Conservation (phyloP, 2,329 filamentous ascomycete species). For the Diplocarpon rosae region DNA sequence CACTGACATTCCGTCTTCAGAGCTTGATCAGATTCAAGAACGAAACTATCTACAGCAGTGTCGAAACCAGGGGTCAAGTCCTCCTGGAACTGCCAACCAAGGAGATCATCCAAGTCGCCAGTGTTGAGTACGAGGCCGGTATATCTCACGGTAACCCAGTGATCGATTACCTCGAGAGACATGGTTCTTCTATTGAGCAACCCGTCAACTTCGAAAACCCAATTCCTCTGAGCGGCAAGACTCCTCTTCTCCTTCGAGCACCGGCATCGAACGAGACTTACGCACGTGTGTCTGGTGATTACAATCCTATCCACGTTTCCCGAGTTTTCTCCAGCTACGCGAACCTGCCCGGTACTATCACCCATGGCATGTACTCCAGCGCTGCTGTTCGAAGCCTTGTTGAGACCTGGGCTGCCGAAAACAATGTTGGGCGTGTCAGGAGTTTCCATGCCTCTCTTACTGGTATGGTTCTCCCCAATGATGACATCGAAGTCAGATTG, state of each 20-base stretch:
- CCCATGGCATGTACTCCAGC: conserved; percentile 98
- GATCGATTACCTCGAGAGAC: conserved; percentile 85
- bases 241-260: conserved; percentile 75
- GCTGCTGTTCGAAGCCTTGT: conserved; percentile 91
- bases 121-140: conserved; percentile 88
- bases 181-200: conserved; percentile 88
- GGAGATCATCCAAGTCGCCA: conserved; percentile 95
- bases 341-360: conserved; percentile 92
- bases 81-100: conserved; percentile 91
- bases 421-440: conserved; percentile 91
- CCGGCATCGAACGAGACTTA: conserved; percentile 97
- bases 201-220: conserved; percentile 95
- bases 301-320: conserved; percentile 97
- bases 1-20: conserved; percentile 89
- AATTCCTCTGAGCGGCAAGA: conserved; percentile 89
- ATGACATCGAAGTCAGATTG: conserved; percentile 87
- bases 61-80: conserved; percentile 87
- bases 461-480: conserved; percentile 98
- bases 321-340: conserved; percentile 94
- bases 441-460: conserved; percentile 95
- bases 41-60: conserved; percentile 78
- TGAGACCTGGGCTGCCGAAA: conserved; percentile 98
- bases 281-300: conserved; percentile 93
- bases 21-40: conserved; percentile 92
- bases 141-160: conserved; percentile 92